Evolutionary conservation across 352 stramenopile genomes (phyloP), one percentile per base, ranked within the genome.

Genomic region (Phytophthora hibernalis): DNA sequence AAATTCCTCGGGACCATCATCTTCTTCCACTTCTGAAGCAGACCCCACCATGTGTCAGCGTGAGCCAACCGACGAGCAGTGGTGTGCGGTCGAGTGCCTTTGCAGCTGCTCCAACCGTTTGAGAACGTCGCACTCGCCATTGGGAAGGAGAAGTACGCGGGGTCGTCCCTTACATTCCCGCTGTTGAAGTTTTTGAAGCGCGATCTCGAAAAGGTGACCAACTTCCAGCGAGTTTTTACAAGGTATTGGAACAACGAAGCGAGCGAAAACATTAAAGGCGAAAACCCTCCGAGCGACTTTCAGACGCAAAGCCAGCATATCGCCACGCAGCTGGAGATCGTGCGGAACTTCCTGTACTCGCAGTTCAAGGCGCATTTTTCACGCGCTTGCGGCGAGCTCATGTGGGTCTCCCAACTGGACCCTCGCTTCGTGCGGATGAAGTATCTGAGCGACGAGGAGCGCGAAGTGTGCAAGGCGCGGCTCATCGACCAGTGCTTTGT

Each of bases 391-490:
- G 64, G 71, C 22, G 68, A 79, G 38, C 53, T 81, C 26, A 79
- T 82, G 64, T 85, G 77, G 77, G 70, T 85, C 50, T 85, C 77
- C 15, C 74, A 82, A 51, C 45, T 85, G 11, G 77, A 85, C 44
- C 77, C 77, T 20, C 77, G 77, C 24, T 85, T 82, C 44, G 74
- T 80, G 38, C 72, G 71, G 26, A 85, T 82, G 77, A 77, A 77
- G 55, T 82, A 80, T 40, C 50, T 85, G 42, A 80, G 58, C 40
- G 74, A 85, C 21, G 51, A 66, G 11, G 77, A 85, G 53, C 76
- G 76, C n/a, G 70, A 79, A 26, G 48, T 59, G 35, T 84, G 66
- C 70, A 82, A 82, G 64, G 64, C 59, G 4, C 54, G 63, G 1
- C 58, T 84, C 18, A 73, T 77, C 31, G 76, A 84, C 21, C 73